Percentiles rank a stretch among this genome's conserved stretches.
phyloP scores from a whole-genome alignment of 768 basidiomycete species.

The button mushroom (Agaricus bisporus) region DNA sequence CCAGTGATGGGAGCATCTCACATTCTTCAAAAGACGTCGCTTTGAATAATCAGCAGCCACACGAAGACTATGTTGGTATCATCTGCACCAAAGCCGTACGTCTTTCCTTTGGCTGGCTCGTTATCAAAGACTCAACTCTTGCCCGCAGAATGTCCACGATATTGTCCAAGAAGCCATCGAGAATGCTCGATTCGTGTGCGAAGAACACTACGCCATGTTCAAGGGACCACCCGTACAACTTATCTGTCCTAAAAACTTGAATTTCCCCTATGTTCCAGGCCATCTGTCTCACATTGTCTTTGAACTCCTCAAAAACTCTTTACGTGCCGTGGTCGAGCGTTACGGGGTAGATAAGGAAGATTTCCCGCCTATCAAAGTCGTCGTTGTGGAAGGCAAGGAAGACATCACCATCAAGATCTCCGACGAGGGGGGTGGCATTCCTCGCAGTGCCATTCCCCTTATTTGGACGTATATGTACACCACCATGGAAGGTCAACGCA shows the following conservation, averaged over 20 bases:
- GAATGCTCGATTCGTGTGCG: conserved; percentile 91
- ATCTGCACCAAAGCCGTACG: conserved; percentile 88
- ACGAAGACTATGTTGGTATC: conserved; percentile 92
- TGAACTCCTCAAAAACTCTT: conserved; percentile 95
- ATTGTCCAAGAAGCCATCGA: conserved; percentile 99
- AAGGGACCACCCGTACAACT: conserved; percentile 94
- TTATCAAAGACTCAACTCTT: conserved; percentile 3
- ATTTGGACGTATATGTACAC: conserved; percentile 99
- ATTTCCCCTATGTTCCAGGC: conserved; percentile 93
- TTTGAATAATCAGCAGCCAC: conserved; percentile 85
- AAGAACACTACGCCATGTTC: conserved; percentile 96
- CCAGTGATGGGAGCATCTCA: neutral
- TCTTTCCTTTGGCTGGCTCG: conserved; percentile 12
- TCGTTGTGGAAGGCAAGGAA: conserved; percentile 95
- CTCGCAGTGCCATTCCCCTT: conserved; percentile 80
- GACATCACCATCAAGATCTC: conserved; percentile 99
- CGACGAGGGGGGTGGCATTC: conserved; percentile 95
- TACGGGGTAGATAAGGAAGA: conserved; percentile 79
- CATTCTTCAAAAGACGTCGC: conserved; percentile 67
- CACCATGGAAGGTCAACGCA: conserved; percentile 68
- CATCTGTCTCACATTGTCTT: conserved; percentile 96
- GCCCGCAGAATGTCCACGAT: conserved; percentile 79
- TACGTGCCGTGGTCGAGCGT: conserved; percentile 93
- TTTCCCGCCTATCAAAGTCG: conserved; percentile 90
- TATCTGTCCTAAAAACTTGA: conserved; percentile 82